Evolutionary conservation across 1,284 basidiomycete species (phyloP).

Genomic region (Puccinia coronata): DNA sequence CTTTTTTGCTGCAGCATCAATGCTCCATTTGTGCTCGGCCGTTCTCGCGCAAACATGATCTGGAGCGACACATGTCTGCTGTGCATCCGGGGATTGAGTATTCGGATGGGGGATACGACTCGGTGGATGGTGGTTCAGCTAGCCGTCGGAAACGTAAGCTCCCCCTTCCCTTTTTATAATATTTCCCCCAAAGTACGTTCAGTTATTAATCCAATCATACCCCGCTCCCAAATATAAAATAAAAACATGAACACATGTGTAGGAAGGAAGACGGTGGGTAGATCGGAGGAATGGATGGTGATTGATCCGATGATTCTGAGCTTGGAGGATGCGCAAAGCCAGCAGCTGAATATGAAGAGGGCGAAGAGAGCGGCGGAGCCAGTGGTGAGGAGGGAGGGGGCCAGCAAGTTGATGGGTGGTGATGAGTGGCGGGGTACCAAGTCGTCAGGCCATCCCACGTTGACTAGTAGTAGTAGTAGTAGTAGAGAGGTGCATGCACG

Average conservation of each 20-base stretch:
- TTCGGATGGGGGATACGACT: background rate
- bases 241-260: no score
- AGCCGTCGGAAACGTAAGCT: conserved; percentile 5
- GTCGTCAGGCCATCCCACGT: no score
- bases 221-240: no score
- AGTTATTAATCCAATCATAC: no score
- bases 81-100: conserved; percentile 34
- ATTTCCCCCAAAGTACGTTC: no score
- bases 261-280: background rate
- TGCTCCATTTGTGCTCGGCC: conserved; percentile 39
- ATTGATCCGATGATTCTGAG: conserved; percentile 17
- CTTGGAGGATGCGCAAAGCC: background rate
- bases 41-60: conserved; percentile 43
- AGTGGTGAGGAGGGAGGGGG: background rate
- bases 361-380: no score
- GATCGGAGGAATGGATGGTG: conserved; percentile 3
- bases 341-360: background rate
- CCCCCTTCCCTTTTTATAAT: no score
- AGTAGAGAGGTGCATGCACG: no score
- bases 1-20: conserved; percentile 31
- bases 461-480: no score
- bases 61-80: conserved; percentile 44
- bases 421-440: no score
- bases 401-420: no score
- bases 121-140: background rate